Base-by-base conservation (phyloP, 768 basidiomycete genomes). In the Daedalea quercina region DNA sequence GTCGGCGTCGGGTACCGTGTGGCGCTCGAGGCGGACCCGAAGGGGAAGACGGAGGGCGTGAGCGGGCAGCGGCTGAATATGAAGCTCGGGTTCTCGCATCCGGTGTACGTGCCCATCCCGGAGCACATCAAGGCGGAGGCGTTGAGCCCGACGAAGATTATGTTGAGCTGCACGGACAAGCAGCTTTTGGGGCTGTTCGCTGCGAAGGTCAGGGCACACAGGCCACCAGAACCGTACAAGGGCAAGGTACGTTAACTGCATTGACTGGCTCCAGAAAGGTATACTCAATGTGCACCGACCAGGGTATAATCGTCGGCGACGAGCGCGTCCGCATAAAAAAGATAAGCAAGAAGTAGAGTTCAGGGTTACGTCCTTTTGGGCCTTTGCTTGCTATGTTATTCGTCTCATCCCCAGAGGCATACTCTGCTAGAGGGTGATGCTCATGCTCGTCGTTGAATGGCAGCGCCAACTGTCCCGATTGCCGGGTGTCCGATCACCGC, bases 1-100 rank as follows among this genome's bases (percentile, higher is more conserved):
- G 94, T 97, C 56, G 95, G 95, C 17, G 93, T 99, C 31, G 94
- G 95, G 1, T 99, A 92, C 73, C 79, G 95, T 63, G 94, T 85
- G 8, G 81, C 82, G 2, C 68, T 97, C 53, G 95, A 99, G 71
- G 78, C 80, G 9, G 87, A 90, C 63, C 87, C 89, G 19, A 70
- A 85, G 28, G 84, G 67, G 13, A 7, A 53, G 37, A 51, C 77
- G 23, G 76, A 75, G 48, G 84, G 82, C 37, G 75, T 79, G 52
- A 80, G 73, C 40, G 83, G 84, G 22, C 72, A 83, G 67, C 73
- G 87, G 50, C 71, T 98, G 49, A 90, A 86, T 66, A 84, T 98
- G 80, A 94, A 94, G 70, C 78, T 98, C 13, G 94, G 95, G 1
- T 92, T 85, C 69, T 90, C 93, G 35, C 94, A 97, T 71, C 77